A percentile compares a stretch with the other conserved stretches of the same genome.
phyloP scores from a whole-genome alignment of 306 rosid genomes.

The Potentilla sterilis region DNA sequence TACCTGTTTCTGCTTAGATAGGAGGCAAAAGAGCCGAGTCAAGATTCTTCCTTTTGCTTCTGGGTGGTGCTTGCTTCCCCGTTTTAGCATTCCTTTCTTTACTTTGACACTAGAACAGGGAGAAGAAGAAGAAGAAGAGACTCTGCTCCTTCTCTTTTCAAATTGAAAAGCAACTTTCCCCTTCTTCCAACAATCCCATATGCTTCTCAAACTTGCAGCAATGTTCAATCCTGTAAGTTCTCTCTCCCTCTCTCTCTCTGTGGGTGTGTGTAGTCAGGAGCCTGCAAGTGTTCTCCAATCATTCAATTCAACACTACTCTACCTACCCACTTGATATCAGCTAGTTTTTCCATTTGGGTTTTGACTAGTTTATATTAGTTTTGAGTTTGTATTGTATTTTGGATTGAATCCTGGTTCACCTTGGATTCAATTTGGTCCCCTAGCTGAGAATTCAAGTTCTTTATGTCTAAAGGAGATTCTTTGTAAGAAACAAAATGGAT shows the following conservation, averaged over 20 bases:
- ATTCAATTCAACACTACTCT: neutral
- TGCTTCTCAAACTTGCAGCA: neutral
- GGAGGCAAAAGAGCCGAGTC: too few species aligned
- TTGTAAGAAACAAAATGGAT: neutral
- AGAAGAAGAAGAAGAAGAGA: too few species aligned
- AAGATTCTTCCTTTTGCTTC: neutral
- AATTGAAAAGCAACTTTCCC: neutral
- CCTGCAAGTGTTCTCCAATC: neutral
- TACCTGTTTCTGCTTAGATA: too few species aligned
- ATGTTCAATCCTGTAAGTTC: conserved; percentile 2
- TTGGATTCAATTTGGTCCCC: neutral
- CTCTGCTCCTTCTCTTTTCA: neutral
- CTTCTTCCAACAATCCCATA: neutral
- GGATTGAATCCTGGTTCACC: neutral
- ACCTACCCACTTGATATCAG: neutral
- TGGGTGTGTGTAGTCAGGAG: neutral
- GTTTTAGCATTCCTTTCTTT: neutral
- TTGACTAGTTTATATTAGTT: neutral
- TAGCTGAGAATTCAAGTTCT: neutral
- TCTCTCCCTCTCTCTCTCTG: neutral
- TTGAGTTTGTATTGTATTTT: neutral
- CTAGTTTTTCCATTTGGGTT: neutral
- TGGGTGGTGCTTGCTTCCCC: neutral
- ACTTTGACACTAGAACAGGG: neutral
- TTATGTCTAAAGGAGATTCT: neutral